Evolutionary conservation across 2,329 filamentous ascomycete genomes (phyloP), one percentile per base, ranked within the genome.

Genomic region (Verticillium isaacii): DNA sequence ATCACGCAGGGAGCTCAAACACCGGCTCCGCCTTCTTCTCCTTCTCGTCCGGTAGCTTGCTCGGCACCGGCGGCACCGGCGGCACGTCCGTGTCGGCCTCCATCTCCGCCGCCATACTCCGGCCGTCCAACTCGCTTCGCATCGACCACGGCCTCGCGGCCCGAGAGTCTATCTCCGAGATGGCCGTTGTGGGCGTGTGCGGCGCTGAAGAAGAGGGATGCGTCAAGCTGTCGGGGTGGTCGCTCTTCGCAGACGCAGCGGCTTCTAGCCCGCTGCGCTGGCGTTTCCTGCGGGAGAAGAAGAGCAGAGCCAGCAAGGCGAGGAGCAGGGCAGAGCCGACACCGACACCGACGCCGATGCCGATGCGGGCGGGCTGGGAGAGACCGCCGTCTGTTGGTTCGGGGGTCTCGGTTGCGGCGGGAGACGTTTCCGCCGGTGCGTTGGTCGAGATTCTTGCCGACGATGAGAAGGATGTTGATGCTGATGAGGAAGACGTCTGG

Each of bases 321-420:
- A 71, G 57, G 17, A 72, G 54, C 11, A 69, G 32, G n/a, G 66
- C 17, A 32, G 63, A 65, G 5, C 66, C 63, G 11, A 66, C 58
- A 2, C 65, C 63, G 19, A 66, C 64, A 19, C 65, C 63, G 19
- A 66, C 64, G 19, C 64, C 67, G 19, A 67, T 66, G 19, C 70
- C 70, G 15, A 64, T 64, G 58, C 70, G 72, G 23, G 68, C 66
- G 14, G 65, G 62, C 3, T 66, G 62, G 36, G 64, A 70, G 58
- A 71, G 60, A n/a, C 67, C 62, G 14, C 55, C 41, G 2, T 37
- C 19, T 11, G 45, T 50, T 5, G 45, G 1, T 6, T 25, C 52
- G 3, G 15, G 12, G 7, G 23, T 36, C n/a, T 34, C 36, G 1
- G 12, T 23, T 11, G 17, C 37, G 2, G 58, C n/a, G 11, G 57